These are phyloP conservation scores for Cordia subcordata DNA, from an alignment of 257 asterid species.

Conservation along the genomic window DNA sequence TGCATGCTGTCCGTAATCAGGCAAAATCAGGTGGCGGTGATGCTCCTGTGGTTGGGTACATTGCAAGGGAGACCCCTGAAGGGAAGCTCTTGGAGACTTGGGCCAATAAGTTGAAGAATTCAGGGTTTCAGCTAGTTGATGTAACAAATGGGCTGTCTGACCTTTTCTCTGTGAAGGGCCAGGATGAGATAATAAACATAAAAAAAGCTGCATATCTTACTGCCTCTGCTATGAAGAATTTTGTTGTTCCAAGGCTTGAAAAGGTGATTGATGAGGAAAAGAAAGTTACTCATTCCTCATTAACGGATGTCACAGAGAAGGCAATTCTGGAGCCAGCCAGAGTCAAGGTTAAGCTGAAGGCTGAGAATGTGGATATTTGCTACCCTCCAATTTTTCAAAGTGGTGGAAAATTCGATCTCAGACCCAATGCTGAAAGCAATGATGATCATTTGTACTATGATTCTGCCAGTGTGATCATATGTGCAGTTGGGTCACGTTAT, in stretches of 20 bases:
- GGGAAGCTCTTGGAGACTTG: conserved; percentile 54
- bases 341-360: conserved; percentile 61
- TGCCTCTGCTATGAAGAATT: conserved; percentile 52
- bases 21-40: conserved; percentile 28
- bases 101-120: conserved; percentile 47
- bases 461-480: conserved; percentile 55
- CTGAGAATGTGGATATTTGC: conserved; percentile 80
- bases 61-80: conserved; percentile 60
- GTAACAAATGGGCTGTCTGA: conserved; percentile 55
- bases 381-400: conserved; percentile 87
- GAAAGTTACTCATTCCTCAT: conserved; percentile 54
- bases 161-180: conserved; percentile 57
- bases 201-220: conserved; percentile 66
- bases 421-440: conserved; percentile 68
- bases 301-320: conserved; percentile 74
- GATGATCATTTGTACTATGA: conserved; percentile 55
- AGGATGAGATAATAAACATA: conserved; percentile 43
- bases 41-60: conserved; percentile 38
- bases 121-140: conserved; percentile 41
- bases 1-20: conserved; percentile 29
- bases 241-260: conserved; percentile 60
- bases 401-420: conserved; percentile 65
- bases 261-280: conserved; percentile 68
- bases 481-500: conserved; percentile 69
- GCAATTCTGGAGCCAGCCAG: conserved; percentile 58